phyloP scores from a whole-genome alignment of 495 filamentous ascomycete species.

The Aspergillus ellipticus region DNA sequence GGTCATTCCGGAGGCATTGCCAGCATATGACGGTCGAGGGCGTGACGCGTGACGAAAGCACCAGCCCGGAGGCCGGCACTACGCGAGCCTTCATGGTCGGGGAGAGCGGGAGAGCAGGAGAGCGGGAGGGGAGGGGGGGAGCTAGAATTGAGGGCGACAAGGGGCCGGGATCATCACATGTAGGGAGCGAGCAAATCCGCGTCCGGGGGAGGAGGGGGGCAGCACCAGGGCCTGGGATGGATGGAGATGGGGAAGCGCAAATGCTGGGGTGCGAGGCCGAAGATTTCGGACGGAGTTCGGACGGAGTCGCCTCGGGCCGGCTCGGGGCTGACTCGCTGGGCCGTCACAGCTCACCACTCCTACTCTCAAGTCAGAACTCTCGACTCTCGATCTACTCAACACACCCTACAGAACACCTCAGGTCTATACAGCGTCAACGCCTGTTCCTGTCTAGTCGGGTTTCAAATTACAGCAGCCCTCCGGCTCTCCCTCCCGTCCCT shows the following conservation, averaged over 20 bases:
- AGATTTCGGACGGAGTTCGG: no score
- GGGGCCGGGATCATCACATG: not conserved
- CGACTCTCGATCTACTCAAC: no score
- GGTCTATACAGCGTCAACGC: no score
- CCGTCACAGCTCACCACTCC: no score
- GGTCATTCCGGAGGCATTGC: constrained; percentile 45
- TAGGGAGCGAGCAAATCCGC: not conserved
- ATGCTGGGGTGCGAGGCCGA: not conserved
- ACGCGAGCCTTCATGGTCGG: constrained; percentile 44
- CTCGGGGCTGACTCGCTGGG: no score
- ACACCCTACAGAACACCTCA: no score
- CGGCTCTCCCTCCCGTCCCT: constrained; percentile 10
- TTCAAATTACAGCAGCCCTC: constrained; percentile 12
- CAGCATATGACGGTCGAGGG: constrained; percentile 35
- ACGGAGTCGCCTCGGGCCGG: constrained; percentile 22
- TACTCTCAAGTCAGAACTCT: no score
- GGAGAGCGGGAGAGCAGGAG: no score
- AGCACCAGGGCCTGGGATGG: not conserved
- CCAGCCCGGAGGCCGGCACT: constrained; percentile 37
- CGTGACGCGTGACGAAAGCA: constrained; percentile 32
- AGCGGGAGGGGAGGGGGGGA: constrained; percentile 6
- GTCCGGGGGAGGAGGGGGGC: constrained; percentile 1
- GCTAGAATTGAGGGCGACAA: not conserved
- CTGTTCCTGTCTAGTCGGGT: constrained; percentile 11
- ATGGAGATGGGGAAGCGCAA: constrained; percentile 5